Conservation (phyloP, 1,284 basidiomycete species). For the Trichosporon sp. region DNA sequence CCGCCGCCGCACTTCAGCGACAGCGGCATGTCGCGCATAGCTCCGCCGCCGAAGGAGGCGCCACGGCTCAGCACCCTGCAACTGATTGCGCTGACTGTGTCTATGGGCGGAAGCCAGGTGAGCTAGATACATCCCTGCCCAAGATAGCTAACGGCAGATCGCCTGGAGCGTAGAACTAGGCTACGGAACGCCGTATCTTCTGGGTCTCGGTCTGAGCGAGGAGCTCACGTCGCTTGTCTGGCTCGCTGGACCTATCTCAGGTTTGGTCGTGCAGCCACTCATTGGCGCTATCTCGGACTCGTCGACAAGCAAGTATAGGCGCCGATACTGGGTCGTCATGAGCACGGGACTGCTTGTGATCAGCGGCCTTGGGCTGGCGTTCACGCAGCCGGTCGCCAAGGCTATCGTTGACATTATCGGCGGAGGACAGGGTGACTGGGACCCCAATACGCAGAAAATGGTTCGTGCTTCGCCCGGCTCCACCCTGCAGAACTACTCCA, state of each 20-base stretch:
- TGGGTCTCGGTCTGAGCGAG: conserved; percentile 82
- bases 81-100: conserved; percentile 52
- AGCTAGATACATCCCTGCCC: neutral
- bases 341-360: conserved; percentile 65
- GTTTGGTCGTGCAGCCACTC: conserved; percentile 87
- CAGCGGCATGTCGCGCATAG: neutral
- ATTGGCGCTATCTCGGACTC: conserved; percentile 94
- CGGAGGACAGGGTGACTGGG: conserved; percentile 81
- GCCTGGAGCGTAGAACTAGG: conserved; percentile 52
- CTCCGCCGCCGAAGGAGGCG: conserved; percentile 8
- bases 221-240: conserved; percentile 89
- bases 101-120: conserved; percentile 69
- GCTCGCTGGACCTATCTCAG: conserved; percentile 83
- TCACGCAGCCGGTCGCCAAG: conserved; percentile 67
- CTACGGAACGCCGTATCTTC: conserved; percentile 89
- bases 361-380: conserved; percentile 62
- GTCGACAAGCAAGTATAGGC: conserved; percentile 76
- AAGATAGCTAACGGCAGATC: conserved; percentile 25
- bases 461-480: conserved; percentile 48
- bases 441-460: conserved; percentile 62
- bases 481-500: too few relatives aligned
- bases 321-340: conserved; percentile 80
- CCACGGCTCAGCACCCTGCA: conserved; percentile 18
- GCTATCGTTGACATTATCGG: conserved; percentile 72
- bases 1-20: neutral